phyloP scores from a whole-genome alignment of 2,329 filamentous ascomycete genomes.

The Cryoendolithus antarcticus region DNA sequence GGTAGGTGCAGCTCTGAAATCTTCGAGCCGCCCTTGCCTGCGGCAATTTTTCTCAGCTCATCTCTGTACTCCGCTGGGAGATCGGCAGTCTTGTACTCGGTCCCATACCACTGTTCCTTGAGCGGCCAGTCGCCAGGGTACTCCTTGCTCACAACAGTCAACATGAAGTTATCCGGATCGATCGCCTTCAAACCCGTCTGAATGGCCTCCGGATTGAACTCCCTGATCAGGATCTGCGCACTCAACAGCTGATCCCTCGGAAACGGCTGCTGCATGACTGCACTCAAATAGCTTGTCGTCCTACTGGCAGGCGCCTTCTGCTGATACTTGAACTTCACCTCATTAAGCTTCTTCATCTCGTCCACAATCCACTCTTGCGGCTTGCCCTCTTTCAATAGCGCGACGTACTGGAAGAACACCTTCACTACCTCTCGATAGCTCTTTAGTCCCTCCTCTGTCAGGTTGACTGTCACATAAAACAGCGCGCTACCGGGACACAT shows the following conservation, averaged over 20 bases:
- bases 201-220: constrained; percentile 70
- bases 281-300: constrained; percentile 75
- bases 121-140: constrained; percentile 73
- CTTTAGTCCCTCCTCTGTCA: constrained; percentile 75
- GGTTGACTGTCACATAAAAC: constrained; percentile 64
- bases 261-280: constrained; percentile 82
- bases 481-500: constrained; percentile 71
- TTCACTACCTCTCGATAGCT: constrained; percentile 74
- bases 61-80: constrained; percentile 64
- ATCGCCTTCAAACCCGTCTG: constrained; percentile 60
- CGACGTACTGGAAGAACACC: constrained; percentile 81
- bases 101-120: constrained; percentile 96
- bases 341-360: constrained; percentile 78
- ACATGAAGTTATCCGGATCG: constrained; percentile 76
- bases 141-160: constrained; percentile 71
- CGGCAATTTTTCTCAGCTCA: constrained; percentile 45
- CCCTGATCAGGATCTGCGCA: constrained; percentile 60
- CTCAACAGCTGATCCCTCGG: constrained; percentile 82
- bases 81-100: constrained; percentile 74
- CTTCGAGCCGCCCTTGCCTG: constrained; percentile 40
- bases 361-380: constrained; percentile 90
- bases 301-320: constrained; percentile 83
- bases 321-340: constrained; percentile 90
- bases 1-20: constrained; percentile 69
- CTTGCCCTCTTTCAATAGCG: constrained; percentile 65